Conservation (phyloP, 2,329 filamentous ascomycete species). For the Aspergillus sp. region DNA sequence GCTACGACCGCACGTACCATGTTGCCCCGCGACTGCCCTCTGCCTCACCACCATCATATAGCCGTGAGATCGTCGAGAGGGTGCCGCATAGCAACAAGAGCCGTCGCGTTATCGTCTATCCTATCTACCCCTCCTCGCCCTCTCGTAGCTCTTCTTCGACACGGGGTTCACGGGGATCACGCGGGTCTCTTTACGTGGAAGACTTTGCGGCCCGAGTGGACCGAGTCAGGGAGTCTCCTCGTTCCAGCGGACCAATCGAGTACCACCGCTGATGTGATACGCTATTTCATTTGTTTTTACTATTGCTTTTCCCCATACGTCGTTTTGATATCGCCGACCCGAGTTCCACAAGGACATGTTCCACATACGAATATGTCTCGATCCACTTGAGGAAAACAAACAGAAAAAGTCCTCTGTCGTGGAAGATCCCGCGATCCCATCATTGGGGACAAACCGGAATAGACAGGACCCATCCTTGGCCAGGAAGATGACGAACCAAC, state of each 20-base stretch:
- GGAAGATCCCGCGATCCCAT: too few relatives aligned
- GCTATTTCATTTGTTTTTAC: neutral
- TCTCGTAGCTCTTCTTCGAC: slow-evolving; percentile 13
- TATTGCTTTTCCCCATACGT: too few relatives aligned
- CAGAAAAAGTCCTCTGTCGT: too few relatives aligned
- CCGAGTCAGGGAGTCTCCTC: slow-evolving; percentile 22
- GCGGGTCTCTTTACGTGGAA: slow-evolving; percentile 28
- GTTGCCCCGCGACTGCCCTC: slow-evolving; percentile 19
- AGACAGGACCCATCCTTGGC: too few relatives aligned
- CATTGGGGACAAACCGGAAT: too few relatives aligned
- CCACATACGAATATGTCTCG: too few relatives aligned
- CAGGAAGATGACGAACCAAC: too few relatives aligned
- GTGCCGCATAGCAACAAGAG: slow-evolving; percentile 17
- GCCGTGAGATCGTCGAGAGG: slow-evolving; percentile 22
- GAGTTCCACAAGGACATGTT: too few relatives aligned
- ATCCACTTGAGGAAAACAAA: too few relatives aligned
- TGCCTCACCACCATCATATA: slow-evolving; percentile 9
- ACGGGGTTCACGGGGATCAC: slow-evolving; percentile 2
- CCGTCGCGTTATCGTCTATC: slow-evolving; percentile 29
- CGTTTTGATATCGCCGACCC: too few relatives aligned
- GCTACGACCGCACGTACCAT: slow-evolving; percentile 27
- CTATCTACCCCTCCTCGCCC: slow-evolving; percentile 28
- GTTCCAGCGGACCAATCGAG: slow-evolving; percentile 22
- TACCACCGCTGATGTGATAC: slow-evolving; percentile 21
- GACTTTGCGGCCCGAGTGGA: slow-evolving; percentile 28